Percentiles rank a stretch among this genome's conserved stretches.
phyloP scores from a whole-genome alignment of 2,329 filamentous ascomycete genomes.

The Penicillium sp. region DNA sequence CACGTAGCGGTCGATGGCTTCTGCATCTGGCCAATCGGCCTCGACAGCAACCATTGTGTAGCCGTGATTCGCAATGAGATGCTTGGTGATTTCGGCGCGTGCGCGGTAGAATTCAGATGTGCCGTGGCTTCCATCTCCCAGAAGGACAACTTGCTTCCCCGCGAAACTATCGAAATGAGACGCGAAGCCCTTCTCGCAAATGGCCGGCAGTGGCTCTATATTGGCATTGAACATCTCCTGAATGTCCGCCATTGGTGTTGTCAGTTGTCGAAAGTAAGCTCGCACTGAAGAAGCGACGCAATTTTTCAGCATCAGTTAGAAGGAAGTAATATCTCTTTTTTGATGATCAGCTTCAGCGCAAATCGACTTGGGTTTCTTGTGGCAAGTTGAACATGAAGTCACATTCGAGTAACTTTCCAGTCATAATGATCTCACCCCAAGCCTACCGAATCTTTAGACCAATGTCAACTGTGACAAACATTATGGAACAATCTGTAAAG shows the following conservation, averaged over 20 bases:
- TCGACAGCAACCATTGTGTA: slow-evolving; percentile 51
- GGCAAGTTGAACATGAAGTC: slow-evolving; percentile 19
- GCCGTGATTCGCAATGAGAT: slow-evolving; percentile 47
- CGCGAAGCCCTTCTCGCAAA: slow-evolving; percentile 36
- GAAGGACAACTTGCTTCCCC: slow-evolving; percentile 39
- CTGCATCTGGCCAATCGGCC: slow-evolving; percentile 53
- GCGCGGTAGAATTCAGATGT: slow-evolving; percentile 54
- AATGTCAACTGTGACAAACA: neutral
- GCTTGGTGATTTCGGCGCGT: slow-evolving; percentile 49
- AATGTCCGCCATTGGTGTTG: slow-evolving; percentile 26
- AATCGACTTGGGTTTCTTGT: neutral
- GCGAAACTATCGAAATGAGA: slow-evolving; percentile 41
- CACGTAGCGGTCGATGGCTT: slow-evolving; percentile 49
- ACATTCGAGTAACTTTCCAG: slow-evolving; percentile 13
- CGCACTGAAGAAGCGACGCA: neutral
- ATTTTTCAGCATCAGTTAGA: neutral
- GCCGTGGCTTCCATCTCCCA: slow-evolving; percentile 49
- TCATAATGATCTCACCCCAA: slow-evolving; percentile 32
- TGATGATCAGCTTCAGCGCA: too few relatives aligned
- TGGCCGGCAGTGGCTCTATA: slow-evolving; percentile 35
- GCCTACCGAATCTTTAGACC: neutral
- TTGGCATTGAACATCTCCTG: slow-evolving; percentile 34
- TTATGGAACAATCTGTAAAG: neutral
- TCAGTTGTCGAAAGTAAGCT: neutral
- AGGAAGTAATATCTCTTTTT: neutral